A percentile compares a stretch with the other conserved stretches of the same genome.
These are phyloP conservation scores for Quercus variabilis DNA, from an alignment of 306 rosid genomes.

Conservation along the genomic window DNA sequence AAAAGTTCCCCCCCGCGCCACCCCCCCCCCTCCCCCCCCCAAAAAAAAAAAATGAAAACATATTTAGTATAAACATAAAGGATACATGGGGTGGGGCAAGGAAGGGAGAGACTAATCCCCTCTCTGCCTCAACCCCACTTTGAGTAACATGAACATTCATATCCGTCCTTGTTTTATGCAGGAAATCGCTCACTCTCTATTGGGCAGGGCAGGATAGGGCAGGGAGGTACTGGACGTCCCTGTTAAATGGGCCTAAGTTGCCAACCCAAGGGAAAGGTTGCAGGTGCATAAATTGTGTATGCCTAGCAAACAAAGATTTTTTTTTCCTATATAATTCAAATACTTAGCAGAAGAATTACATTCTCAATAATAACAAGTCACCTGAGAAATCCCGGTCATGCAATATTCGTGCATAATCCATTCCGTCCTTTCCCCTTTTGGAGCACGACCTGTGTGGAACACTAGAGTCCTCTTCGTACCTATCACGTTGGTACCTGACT, in stretches of 20 bases:
- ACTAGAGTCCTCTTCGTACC: slow-evolving; percentile 93
- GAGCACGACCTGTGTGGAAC: slow-evolving; percentile 92
- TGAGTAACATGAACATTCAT: background rate
- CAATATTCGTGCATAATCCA: slow-evolving; percentile 98
- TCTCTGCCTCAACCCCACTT: background rate
- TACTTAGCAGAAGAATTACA: background rate
- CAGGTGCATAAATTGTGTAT: background rate
- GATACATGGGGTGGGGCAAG: background rate
- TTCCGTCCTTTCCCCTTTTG: slow-evolving; percentile 91
- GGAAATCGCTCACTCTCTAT: background rate
- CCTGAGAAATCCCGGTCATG: slow-evolving; percentile 71
- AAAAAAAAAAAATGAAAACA: background rate
- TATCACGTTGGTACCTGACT: slow-evolving; percentile 61
- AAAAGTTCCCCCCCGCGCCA: too few relatives aligned
- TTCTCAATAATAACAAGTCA: slow-evolving; percentile 15
- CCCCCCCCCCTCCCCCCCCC: too few relatives aligned
- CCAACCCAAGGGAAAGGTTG: background rate
- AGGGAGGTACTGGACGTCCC: too few relatives aligned
- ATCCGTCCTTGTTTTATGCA: background rate
- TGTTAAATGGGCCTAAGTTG: too few relatives aligned
- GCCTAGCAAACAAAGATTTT: background rate
- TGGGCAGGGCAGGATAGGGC: background rate
- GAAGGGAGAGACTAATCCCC: background rate
- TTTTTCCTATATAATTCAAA: background rate
- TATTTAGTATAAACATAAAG: background rate